Conservation (phyloP, 495 filamentous ascomycete species). For the Chlorociboria aeruginascens region DNA sequence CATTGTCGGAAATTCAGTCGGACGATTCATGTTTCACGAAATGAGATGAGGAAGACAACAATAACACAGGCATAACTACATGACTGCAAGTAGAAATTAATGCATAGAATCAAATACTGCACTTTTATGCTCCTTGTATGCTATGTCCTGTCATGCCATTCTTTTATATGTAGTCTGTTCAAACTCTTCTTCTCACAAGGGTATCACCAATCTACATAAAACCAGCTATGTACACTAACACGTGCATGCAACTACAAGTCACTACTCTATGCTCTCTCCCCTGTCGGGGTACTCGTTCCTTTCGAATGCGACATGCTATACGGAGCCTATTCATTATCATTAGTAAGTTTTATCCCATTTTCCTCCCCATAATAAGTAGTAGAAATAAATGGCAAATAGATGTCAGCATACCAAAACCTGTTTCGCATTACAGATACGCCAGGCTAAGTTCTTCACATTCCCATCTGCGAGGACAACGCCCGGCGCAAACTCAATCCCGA, state of each 20-base stretch:
- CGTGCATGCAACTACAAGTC: not conserved
- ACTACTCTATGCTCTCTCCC: slow-evolving; percentile 23
- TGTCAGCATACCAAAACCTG: slow-evolving; percentile 67
- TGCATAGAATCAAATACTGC: too few relatives aligned
- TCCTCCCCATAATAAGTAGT: slow-evolving; percentile 6
- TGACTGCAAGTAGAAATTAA: too few relatives aligned
- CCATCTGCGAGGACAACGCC: slow-evolving; percentile 91
- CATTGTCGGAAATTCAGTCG: too few relatives aligned
- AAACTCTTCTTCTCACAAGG: not conserved
- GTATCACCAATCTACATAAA: not conserved
- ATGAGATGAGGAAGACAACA: too few relatives aligned
- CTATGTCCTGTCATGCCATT: not conserved
- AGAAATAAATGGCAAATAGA: not conserved
- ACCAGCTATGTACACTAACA: too few relatives aligned
- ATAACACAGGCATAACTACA: too few relatives aligned
- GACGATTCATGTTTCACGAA: too few relatives aligned
- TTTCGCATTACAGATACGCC: slow-evolving; percentile 92
- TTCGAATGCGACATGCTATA: slow-evolving; percentile 53
- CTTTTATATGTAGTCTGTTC: too few relatives aligned
- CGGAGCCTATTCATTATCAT: slow-evolving; percentile 34
- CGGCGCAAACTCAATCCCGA: slow-evolving; percentile 89
- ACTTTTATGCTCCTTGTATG: not conserved
- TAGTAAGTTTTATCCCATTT: not conserved
- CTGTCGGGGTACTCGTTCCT: slow-evolving; percentile 39
- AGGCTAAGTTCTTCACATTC: slow-evolving; percentile 79